These are phyloP conservation scores for Cyclotella sp. DNA, from an alignment of 108 stramenopile genomes.

Conservation along the genomic window DNA sequence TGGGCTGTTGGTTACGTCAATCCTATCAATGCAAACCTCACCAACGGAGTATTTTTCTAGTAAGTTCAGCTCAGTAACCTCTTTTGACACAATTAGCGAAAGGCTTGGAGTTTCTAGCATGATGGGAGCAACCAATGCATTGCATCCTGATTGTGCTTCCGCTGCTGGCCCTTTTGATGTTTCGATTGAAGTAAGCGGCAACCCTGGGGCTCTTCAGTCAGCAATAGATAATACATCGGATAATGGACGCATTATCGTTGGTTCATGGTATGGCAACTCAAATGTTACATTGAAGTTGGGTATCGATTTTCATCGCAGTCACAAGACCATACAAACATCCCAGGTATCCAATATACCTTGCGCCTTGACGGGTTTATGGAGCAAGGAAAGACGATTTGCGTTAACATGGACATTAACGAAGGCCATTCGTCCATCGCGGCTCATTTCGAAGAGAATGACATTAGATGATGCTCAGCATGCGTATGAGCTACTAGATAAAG, in stretches of 20 bases:
- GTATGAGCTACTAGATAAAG: constrained; percentile 73
- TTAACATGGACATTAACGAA: constrained; percentile 85
- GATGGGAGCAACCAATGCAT: constrained; percentile 83
- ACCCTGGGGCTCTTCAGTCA: constrained; percentile 78
- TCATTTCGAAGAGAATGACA: constrained; percentile 64
- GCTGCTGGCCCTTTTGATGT: constrained; percentile 83
- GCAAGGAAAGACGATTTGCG: constrained; percentile 81
- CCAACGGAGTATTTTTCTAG: constrained; percentile 15
- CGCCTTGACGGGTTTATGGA: constrained; percentile 76
- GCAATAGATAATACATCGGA: constrained; percentile 82
- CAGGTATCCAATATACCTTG: constrained; percentile 87
- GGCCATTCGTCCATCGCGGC: constrained; percentile 72
- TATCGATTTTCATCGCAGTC: constrained; percentile 92
- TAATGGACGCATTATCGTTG: constrained; percentile 85
- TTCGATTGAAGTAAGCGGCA: constrained; percentile 92
- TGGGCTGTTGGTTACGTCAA: constrained; percentile 87
- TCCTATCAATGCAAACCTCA: constrained; percentile 50
- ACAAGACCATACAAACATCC: constrained; percentile 83
- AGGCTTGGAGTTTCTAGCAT: constrained; percentile 69
- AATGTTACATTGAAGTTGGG: constrained; percentile 84
- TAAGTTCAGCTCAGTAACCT: constrained; percentile 59
- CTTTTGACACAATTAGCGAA: constrained; percentile 81
- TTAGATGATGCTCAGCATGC: constrained; percentile 70
- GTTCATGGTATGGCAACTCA: constrained; percentile 89
- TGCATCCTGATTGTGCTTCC: constrained; percentile 59